Evolutionary conservation across 495 filamentous ascomycete species (phyloP).

Genomic region (Aspergillus egyptiacus): DNA sequence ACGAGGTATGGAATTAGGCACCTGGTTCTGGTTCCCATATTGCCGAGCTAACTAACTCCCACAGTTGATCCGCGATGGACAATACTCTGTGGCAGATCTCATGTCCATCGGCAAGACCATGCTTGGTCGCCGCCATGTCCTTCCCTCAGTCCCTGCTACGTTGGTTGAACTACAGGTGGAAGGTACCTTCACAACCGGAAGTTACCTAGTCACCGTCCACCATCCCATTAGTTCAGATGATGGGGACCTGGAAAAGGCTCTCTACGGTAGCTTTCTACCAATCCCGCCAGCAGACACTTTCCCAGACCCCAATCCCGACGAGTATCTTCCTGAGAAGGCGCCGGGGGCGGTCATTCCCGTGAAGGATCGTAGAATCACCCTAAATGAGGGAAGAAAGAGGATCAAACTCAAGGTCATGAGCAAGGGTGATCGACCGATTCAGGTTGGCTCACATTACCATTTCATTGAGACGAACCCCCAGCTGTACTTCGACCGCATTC

Average conservation of each 20-base stretch:
- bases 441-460: constrained; percentile 94
- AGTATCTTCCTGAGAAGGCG: constrained; percentile 57
- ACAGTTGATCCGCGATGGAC: constrained; percentile 96
- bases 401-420: constrained; percentile 73
- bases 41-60: neutral
- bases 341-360: constrained; percentile 76
- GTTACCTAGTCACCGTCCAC: constrained; percentile 93
- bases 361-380: constrained; percentile 53
- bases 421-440: constrained; percentile 85
- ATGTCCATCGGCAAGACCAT: constrained; percentile 88
- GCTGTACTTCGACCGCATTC: constrained; percentile 83
- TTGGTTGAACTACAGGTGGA: constrained; percentile 86
- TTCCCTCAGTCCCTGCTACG: constrained; percentile 70
- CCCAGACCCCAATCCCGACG: constrained; percentile 53
- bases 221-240: constrained; percentile 83
- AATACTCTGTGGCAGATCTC: constrained; percentile 84
- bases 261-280: constrained; percentile 91
- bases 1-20: constrained; percentile 56
- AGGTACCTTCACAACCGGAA: constrained; percentile 86
- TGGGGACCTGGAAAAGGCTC: constrained; percentile 74
- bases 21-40: neutral
- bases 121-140: constrained; percentile 90
- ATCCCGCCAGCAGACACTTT: constrained; percentile 64
- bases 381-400: constrained; percentile 72
- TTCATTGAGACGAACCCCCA: constrained; percentile 91